phyloP scores from a whole-genome alignment of 306 rosid species.

The Castanospermum australe region DNA sequence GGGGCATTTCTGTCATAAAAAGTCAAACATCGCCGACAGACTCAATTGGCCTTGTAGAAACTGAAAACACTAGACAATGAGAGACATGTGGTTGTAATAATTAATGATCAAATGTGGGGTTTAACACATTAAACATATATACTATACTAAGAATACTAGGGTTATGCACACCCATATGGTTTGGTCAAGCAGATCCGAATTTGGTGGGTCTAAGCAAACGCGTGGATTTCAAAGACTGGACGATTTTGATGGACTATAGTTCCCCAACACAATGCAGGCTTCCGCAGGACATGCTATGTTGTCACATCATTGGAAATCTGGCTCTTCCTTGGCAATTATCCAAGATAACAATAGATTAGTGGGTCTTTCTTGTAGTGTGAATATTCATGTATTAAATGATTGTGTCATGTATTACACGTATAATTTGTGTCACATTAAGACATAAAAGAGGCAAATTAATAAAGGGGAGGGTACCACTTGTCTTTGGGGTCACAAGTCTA shows the following conservation, averaged over 20 bases:
- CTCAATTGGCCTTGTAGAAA: conserved; percentile 6
- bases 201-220: neutral
- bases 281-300: neutral
- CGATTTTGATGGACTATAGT: neutral
- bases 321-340: neutral
- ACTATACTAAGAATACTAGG: neutral
- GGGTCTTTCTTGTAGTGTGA: neutral
- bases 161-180: neutral
- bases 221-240: conserved; percentile 28
- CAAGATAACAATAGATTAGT: neutral
- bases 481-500: neutral
- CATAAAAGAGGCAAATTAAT: neutral
- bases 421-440: neutral
- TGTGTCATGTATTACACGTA: neutral
- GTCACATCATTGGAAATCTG: conserved; percentile 9
- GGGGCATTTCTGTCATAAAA: conserved; percentile 33
- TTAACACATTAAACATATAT: neutral
- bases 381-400: conserved; percentile 4
- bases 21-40: conserved; percentile 34
- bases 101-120: neutral
- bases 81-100: conserved; percentile 7
- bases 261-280: neutral
- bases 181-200: conserved; percentile 12
- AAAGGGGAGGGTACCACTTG: neutral
- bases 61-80: neutral